Conservation (phyloP, 495 filamentous ascomycete species). For the Cladorrhinum samala region DNA sequence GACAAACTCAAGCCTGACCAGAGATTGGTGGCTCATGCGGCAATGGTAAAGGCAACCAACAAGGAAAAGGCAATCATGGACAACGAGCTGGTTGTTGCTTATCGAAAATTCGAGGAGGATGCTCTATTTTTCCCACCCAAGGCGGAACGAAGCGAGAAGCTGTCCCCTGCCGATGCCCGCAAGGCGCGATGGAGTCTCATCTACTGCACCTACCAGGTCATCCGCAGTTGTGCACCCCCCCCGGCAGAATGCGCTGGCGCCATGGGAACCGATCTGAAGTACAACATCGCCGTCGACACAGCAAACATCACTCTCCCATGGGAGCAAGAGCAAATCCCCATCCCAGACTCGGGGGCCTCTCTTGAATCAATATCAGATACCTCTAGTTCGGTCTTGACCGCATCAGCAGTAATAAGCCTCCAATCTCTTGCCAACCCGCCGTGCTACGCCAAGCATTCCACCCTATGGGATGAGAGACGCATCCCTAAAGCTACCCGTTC, state of each 20-base stretch:
- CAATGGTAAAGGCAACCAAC: constrained; percentile 40
- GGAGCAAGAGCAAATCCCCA: background rate
- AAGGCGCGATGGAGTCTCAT: constrained; percentile 67
- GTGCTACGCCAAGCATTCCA: background rate
- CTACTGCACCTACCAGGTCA: constrained; percentile 61
- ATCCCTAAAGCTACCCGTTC: background rate
- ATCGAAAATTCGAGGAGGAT: constrained; percentile 43
- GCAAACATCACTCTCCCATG: constrained; percentile 11
- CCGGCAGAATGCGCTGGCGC: constrained; percentile 33
- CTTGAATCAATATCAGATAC: too few relatives aligned
- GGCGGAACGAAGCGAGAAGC: constrained; percentile 32
- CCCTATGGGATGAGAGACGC: background rate
- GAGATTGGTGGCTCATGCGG: constrained; percentile 28
- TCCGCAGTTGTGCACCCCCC: constrained; percentile 43
- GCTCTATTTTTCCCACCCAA: constrained; percentile 31
- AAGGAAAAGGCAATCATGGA: constrained; percentile 18
- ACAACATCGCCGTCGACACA: constrained; percentile 38
- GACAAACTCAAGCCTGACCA: constrained; percentile 31
- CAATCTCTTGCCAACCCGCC: background rate
- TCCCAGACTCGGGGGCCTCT: too few relatives aligned
- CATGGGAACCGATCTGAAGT: constrained; percentile 25
- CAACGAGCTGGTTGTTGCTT: constrained; percentile 39
- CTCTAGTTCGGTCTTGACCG: background rate
- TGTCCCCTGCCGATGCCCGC: constrained; percentile 49
- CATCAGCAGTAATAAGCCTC: background rate